phyloP scores from a whole-genome alignment of 306 rosid genomes.

The Pterocarpus macrocarpus region DNA sequence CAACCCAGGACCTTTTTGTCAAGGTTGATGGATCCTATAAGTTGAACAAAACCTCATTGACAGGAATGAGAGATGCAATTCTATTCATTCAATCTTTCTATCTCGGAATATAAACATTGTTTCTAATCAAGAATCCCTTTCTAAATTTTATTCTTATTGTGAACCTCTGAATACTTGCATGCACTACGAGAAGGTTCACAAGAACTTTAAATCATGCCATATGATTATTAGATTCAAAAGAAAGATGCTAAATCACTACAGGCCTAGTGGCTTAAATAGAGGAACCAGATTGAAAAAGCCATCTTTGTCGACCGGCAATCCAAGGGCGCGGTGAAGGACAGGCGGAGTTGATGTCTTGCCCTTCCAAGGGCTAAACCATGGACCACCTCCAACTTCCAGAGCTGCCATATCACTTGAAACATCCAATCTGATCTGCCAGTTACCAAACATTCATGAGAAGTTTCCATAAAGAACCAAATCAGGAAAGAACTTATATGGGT shows the following conservation, averaged over 20 bases:
- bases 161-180: conserved; percentile 32
- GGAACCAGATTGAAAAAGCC: conserved; percentile 61
- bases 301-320: conserved; percentile 70
- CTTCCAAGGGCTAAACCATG: conserved; percentile 93
- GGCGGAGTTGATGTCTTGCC: conserved; percentile 66
- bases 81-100: neutral
- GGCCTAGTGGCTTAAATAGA: conserved; percentile 85
- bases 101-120: neutral
- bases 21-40: neutral
- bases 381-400: conserved; percentile 94
- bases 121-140: conserved; percentile 18
- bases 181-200: conserved; percentile 8
- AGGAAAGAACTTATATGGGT: neutral
- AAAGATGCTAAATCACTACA: conserved; percentile 53
- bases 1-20: neutral
- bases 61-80: neutral
- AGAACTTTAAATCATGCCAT: conserved; percentile 7
- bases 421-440: conserved; percentile 74
- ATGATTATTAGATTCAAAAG: conserved; percentile 7
- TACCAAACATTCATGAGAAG: conserved; percentile 30
- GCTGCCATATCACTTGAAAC: conserved; percentile 89
- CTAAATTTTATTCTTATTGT: neutral
- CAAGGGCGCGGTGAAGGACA: conserved; percentile 60
- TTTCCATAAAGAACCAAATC: conserved; percentile 44
- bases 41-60: neutral